Evolutionary conservation across 2,329 filamentous ascomycete genomes (phyloP).

Genomic region (Periconia digitata): DNA sequence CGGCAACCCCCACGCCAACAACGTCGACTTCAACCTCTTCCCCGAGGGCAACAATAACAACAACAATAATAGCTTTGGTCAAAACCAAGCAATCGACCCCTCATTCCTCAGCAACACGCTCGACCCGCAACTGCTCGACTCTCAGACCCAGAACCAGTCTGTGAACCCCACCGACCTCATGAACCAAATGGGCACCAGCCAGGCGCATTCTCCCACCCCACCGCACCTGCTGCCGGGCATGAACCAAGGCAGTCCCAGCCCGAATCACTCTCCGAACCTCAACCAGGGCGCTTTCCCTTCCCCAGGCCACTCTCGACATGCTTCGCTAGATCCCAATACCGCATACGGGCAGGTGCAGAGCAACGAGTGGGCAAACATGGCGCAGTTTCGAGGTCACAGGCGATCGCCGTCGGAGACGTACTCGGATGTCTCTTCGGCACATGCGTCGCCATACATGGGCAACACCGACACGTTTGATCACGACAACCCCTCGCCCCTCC

Average conservation of each 20-base stretch:
- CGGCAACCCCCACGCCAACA: conserved; percentile 17
- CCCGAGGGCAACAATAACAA: conserved; percentile 19
- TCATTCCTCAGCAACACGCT: conserved; percentile 57
- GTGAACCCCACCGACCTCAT: conserved; percentile 51
- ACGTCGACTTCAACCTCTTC: conserved; percentile 21
- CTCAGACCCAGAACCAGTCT: conserved; percentile 46
- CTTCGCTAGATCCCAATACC: conserved; percentile 63
- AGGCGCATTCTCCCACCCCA: conserved; percentile 54
- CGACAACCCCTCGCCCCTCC: conserved; percentile 78
- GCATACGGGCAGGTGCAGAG: conserved; percentile 57
- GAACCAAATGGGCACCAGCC: conserved; percentile 56
- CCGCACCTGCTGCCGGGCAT: conserved; percentile 59
- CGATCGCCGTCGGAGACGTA: conserved; percentile 81
- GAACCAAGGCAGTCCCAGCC: conserved; percentile 56
- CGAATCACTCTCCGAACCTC: conserved; percentile 55
- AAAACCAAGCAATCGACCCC: conserved; percentile 61
- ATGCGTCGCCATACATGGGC: conserved; percentile 78
- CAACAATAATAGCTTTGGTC: conserved; percentile 36
- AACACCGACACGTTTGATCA: conserved; percentile 78
- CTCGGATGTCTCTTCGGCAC: conserved; percentile 84
- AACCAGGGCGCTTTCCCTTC: conserved; percentile 56
- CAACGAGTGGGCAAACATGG: conserved; percentile 61
- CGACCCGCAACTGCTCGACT: conserved; percentile 46
- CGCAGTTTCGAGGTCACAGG: conserved; percentile 76
- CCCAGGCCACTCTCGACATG: conserved; percentile 60